A percentile compares a stretch with the other conserved stretches of the same genome.
phyloP scores from a whole-genome alignment of 2,329 filamentous ascomycete species.

The Metarhizium album region DNA sequence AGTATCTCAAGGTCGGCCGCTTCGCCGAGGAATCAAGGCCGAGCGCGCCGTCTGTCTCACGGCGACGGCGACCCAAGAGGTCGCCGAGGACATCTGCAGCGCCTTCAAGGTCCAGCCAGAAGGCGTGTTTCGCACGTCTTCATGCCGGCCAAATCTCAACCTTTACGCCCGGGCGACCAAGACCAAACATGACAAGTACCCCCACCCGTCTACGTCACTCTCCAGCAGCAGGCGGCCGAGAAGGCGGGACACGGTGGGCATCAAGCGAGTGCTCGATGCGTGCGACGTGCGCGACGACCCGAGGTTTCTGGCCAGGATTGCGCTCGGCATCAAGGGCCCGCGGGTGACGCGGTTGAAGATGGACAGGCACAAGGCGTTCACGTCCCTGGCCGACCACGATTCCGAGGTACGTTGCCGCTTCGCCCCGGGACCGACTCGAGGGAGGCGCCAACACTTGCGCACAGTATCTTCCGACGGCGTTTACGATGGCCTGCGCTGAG shows the following conservation, averaged over 20 bases:
- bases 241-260: slow-evolving; percentile 26
- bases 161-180: slow-evolving; percentile 36
- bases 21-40: slow-evolving; percentile 45
- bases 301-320: slow-evolving; percentile 46
- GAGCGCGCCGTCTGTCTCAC: slow-evolving; percentile 50
- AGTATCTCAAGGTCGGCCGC: slow-evolving; percentile 31
- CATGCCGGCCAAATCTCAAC: slow-evolving; percentile 47
- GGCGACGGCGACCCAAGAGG: slow-evolving; percentile 45
- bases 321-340: slow-evolving; percentile 52
- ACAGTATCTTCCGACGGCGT: too few relatives aligned
- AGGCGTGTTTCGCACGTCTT: slow-evolving; percentile 47
- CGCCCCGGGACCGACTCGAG: too few relatives aligned
- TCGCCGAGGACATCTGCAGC: slow-evolving; percentile 42
- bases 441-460: too few relatives aligned
- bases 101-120: slow-evolving; percentile 35
- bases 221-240: slow-evolving; percentile 37
- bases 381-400: slow-evolving; percentile 42
- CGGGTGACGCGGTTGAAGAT: slow-evolving; percentile 38
- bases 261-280: slow-evolving; percentile 16
- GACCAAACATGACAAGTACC: slow-evolving; percentile 35
- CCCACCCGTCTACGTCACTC: slow-evolving; percentile 51
- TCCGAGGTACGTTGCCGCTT: slow-evolving; percentile 29
- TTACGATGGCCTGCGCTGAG: too few relatives aligned
- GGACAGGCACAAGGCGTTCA: slow-evolving; percentile 33
- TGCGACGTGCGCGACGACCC: slow-evolving; percentile 44